Evolutionary conservation across 1,284 basidiomycete genomes (phyloP).

Genomic region (Cryptococcus sp.): DNA sequence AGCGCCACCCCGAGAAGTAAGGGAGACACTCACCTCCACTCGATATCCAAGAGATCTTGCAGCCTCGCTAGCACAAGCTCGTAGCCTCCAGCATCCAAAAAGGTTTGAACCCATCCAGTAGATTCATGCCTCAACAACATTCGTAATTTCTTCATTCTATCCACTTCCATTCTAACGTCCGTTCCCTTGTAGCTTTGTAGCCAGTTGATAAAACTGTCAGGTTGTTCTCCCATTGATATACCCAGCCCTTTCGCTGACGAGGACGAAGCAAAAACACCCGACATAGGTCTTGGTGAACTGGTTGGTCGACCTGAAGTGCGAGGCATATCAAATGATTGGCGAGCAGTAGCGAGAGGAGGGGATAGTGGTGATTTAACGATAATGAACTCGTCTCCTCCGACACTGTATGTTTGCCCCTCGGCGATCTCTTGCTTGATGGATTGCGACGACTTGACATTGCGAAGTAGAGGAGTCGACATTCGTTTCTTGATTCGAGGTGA

Average conservation of each 20-base stretch:
- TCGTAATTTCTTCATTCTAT: slow-evolving; percentile 43
- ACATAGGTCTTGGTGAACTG: slow-evolving; percentile 17
- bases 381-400: slow-evolving; percentile 33
- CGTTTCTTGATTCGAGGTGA: slow-evolving; percentile 29
- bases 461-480: slow-evolving; percentile 36
- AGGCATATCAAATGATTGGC: slow-evolving; percentile 23
- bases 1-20: neutral
- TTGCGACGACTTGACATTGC: slow-evolving; percentile 37
- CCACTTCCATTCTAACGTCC: slow-evolving; percentile 43
- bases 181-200: slow-evolving; percentile 32
- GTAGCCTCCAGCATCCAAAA: slow-evolving; percentile 79
- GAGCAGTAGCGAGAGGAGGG: slow-evolving; percentile 1
- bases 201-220: slow-evolving; percentile 36
- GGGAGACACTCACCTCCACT: slow-evolving; percentile 73
- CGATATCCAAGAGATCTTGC: slow-evolving; percentile 88
- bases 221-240: slow-evolving; percentile 32
- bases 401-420: slow-evolving; percentile 30
- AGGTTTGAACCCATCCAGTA: slow-evolving; percentile 86
- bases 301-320: slow-evolving; percentile 14
- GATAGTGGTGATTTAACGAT: slow-evolving; percentile 35
- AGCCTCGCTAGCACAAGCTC: slow-evolving; percentile 72
- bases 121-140: slow-evolving; percentile 79
- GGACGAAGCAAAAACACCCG: slow-evolving; percentile 12
- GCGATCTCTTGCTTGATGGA: slow-evolving; percentile 8
- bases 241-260: slow-evolving; percentile 23